Conservation (phyloP, 352 stramenopile genomes). For the Stephanocyclus meneghinianus region DNA sequence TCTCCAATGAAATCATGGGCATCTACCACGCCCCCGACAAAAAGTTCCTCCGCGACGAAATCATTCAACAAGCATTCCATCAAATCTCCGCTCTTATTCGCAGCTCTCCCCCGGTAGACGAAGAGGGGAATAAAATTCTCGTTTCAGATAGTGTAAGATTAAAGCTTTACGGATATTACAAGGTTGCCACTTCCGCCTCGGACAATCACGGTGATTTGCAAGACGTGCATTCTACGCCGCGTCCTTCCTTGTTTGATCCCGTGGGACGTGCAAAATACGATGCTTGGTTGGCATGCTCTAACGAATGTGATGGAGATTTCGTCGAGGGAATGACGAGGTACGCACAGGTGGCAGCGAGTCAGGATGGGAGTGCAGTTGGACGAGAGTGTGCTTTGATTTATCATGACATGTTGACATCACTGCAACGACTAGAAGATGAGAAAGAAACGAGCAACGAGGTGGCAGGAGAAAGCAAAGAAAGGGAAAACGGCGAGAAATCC, state of each 20-base stretch:
- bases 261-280: conserved; percentile 68
- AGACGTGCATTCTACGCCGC: neutral
- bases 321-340: conserved; percentile 60
- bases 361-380: conserved; percentile 28
- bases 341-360: conserved; percentile 43
- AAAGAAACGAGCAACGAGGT: neutral
- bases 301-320: conserved; percentile 25
- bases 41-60: too few relatives aligned
- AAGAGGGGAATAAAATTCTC: conserved; percentile 9
- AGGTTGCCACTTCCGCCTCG: conserved; percentile 25
- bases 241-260: conserved; percentile 64
- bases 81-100: conserved; percentile 33
- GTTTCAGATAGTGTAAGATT: conserved; percentile 38
- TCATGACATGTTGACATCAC: neutral
- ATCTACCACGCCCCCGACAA: too few relatives aligned
- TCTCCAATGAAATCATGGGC: too few relatives aligned
- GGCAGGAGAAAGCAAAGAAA: neutral
- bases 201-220: neutral
- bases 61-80: conserved; percentile 9
- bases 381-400: conserved; percentile 9
- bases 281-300: conserved; percentile 53
- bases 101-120: conserved; percentile 12
- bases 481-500: neutral
- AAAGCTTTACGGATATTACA: conserved; percentile 58
- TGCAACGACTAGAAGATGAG: neutral